Base-by-base conservation (phyloP, 495 filamentous ascomycete species). In the Podospora sp. region DNA sequence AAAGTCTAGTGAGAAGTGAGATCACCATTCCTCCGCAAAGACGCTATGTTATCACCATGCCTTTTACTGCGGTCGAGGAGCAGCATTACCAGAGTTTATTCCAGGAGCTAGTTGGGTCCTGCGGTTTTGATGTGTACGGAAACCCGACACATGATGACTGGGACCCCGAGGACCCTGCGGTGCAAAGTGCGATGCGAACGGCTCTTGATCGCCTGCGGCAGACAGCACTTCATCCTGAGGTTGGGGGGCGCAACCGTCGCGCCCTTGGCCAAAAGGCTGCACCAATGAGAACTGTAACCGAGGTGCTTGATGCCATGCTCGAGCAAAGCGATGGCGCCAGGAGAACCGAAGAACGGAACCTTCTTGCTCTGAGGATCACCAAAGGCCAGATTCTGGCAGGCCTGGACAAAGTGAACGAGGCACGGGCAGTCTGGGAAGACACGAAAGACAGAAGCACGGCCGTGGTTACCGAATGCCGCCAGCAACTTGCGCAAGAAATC, bases 231-330 rank as follows among this genome's bases (percentile, higher is more conserved):
- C 92, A 97, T 77, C 91, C 94, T 2, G 80, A 93, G 64, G 85
- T 93, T 40, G 89, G 89, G 8, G 83, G 79, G 11, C 81, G 81
- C n/a, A 92, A 91, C 73, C 84, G 90, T 21, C 84, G 84, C 63
- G 87, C 87, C 0, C 78, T 96, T 6, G 91, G 91, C 4, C 78
- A 82, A 22, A 85, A 79, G 29, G 82, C 83, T 63, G 90, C 86
- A 0, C 88, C 90, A 8, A 77, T 95, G 59, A 81, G 89, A n/a
- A 94, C 93, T 8, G 89, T 97, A 6, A 83, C 85, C 18, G 90
- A 98, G 72, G 92, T 97, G 1, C 79, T 98, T 24, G 88, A 91
- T 50, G 88, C 89, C 4, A 97, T 98, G 94, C 88, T 97, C 65
- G 93, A 97, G 25, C 85, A 92, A 64, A 91, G 88, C 16, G 89